Evolutionary conservation across 2,329 filamentous ascomycete genomes (phyloP).

Genomic region (Orbilia blumenaviensis): DNA sequence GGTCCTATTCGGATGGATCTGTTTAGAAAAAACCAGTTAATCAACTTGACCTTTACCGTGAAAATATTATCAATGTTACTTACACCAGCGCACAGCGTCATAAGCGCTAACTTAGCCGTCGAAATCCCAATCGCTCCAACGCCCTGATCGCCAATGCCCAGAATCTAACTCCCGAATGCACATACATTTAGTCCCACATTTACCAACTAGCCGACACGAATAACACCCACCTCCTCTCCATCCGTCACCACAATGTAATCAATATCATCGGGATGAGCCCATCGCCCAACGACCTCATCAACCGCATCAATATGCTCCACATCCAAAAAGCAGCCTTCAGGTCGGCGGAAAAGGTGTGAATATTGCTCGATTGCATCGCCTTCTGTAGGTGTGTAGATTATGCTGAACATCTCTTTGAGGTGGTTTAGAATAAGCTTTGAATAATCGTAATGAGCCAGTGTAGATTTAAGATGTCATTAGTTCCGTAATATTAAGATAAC

Average conservation of each 20-base stretch:
- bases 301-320: constrained; percentile 55
- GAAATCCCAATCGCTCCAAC: constrained; percentile 85
- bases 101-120: constrained; percentile 81
- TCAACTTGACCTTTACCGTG: not conserved
- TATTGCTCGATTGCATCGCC: constrained; percentile 88
- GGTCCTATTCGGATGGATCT: constrained; percentile 60
- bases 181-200: not conserved
- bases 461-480: too few species aligned
- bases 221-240: constrained; percentile 57
- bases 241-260: constrained; percentile 90
- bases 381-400: constrained; percentile 93
- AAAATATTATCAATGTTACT: constrained; percentile 68
- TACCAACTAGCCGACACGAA: not conserved
- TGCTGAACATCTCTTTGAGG: constrained; percentile 84
- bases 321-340: constrained; percentile 83
- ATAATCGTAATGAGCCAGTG: not conserved
- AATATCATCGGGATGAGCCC: constrained; percentile 76
- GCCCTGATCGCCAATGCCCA: constrained; percentile 89
- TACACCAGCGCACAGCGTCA: constrained; percentile 85
- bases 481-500: too few species aligned
- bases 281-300: constrained; percentile 63
- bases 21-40: not conserved
- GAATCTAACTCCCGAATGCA: constrained; percentile 66
- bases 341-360: constrained; percentile 77
- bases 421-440: constrained; percentile 76